A percentile compares a stretch with the other conserved stretches of the same genome.
These are phyloP conservation scores for Apiospora phragmitis DNA, from an alignment of 2,329 filamentous ascomycete species.

Conservation along the genomic window DNA sequence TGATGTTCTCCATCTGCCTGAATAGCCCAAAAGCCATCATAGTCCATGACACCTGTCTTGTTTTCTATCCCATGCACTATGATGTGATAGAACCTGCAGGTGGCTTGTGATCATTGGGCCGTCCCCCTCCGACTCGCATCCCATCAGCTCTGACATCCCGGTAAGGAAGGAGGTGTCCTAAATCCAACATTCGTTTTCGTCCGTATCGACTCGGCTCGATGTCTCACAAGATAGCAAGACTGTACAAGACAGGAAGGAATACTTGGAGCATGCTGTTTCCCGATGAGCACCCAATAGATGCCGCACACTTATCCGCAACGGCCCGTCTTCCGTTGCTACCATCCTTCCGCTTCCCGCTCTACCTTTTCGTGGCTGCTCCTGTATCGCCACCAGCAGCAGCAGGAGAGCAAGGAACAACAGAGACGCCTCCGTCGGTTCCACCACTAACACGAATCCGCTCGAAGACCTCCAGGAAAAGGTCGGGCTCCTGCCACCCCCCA, in stretches of 20 bases:
- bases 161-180: not conserved
- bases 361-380: not conserved
- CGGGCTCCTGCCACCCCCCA: constrained; percentile 69
- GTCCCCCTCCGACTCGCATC: not conserved
- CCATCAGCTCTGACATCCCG: not conserved
- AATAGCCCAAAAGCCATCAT: not conserved
- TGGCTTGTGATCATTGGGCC: not conserved
- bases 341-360: not conserved
- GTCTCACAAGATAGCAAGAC: not conserved
- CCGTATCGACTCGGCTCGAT: no score
- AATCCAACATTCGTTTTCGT: not conserved
- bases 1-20: not conserved
- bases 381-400: not conserved
- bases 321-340: not conserved
- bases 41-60: not conserved
- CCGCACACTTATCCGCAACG: not conserved
- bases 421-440: constrained; percentile 7
- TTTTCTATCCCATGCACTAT: not conserved
- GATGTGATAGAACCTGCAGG: not conserved
- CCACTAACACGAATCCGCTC: constrained; percentile 46
- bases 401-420: not conserved
- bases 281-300: not conserved
- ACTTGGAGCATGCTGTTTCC: not conserved
- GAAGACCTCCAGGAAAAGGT: constrained; percentile 67
- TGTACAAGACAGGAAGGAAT: not conserved